Base-by-base conservation (phyloP, 768 basidiomycete species). In the Mycena vulgaris region DNA sequence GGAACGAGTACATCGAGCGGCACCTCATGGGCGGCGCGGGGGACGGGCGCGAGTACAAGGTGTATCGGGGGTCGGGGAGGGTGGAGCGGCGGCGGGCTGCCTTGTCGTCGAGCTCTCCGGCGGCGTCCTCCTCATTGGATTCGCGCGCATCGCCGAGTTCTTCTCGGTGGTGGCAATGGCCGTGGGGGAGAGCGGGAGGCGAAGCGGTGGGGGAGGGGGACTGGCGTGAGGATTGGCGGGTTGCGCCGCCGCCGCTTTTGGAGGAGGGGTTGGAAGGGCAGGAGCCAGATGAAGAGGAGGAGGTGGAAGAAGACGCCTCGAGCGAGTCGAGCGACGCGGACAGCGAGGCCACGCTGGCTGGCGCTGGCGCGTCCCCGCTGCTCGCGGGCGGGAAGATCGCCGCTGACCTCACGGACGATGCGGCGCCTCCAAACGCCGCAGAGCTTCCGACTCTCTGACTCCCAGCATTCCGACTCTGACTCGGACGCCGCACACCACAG, bases 1-100 rank as follows among this genome's bases (percentile, higher is more conserved):
- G 92, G 61, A 98, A 97, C 77, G 92, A 93, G 80, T 98, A 98
- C 78, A 89, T 97, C 59, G 86, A 92, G 72, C 88, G 97, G 70
- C 97, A 98, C 82, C 84, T 98, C 39, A 89, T 95, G 74, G 95
- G 95, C 58, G 84, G 83, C 69, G 82, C 80, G 13, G 75, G 88
- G 42, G 82, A 82, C 63, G 75, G 76, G 55, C 79, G 88, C 67
- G 72, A 85, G 37, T 87, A 81, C 75, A 87, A 87, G 75, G 51
- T 75, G 55, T 78, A 79, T 56, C 70, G 71, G 48, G 74, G 69
- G 66, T 74, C 53, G 51, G 30, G 28, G 28, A 17, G 33, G 33
- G 53, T 2, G 42, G 21, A 23, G 17, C 4, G 23, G 51, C 30
- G 52, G 5, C 52, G 1, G n/a, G 52, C 52, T 5, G 21, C 30